Evolutionary conservation across 176 grass and related monocot genomes (phyloP).

Genomic region (Guadua angustifolia): DNA sequence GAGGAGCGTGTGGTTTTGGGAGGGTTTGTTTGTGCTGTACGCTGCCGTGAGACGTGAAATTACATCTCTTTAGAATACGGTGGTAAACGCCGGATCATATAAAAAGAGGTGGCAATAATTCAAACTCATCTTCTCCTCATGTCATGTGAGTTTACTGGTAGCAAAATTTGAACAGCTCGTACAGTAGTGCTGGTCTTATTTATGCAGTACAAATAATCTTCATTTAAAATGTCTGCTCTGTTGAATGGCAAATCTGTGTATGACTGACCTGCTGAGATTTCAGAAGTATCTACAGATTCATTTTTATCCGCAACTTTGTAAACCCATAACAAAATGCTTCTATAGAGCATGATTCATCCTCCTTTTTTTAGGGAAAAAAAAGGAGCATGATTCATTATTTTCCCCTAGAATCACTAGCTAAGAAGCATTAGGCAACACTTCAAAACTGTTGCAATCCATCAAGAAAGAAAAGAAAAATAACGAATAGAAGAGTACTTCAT

Average conservation of each 20-base stretch:
- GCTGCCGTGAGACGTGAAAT: neutral
- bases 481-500: neutral
- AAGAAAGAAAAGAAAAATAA: neutral
- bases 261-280: too few species aligned
- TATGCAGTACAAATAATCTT: neutral
- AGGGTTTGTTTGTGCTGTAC: slow-evolving; percentile 36
- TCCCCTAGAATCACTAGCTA: neutral
- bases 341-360: neutral
- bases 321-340: neutral
- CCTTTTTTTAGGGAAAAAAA: neutral
- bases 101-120: neutral
- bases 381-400: neutral
- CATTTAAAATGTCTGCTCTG: neutral
- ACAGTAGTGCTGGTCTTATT: neutral
- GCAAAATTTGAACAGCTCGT: neutral
- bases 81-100: neutral
- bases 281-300: neutral
- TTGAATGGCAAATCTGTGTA: neutral
- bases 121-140: neutral
- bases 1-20: slow-evolving; percentile 19
- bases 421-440: neutral
- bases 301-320: neutral
- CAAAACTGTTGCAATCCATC: neutral
- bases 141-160: neutral
- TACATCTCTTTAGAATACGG: neutral